Conservation (phyloP, 331 rosid genomes). For the Saraca asoca region DNA sequence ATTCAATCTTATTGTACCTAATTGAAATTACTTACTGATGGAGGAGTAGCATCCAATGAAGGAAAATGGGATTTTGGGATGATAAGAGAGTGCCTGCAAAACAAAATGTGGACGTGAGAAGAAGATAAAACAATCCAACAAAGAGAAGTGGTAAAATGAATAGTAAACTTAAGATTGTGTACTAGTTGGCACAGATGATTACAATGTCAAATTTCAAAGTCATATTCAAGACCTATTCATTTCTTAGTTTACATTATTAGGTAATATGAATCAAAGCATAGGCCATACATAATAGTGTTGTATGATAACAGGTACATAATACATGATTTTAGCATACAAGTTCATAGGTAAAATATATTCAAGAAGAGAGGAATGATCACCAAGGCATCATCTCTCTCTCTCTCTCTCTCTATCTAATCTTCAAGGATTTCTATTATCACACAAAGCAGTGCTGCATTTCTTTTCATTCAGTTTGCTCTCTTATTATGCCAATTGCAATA, state of each 20-base stretch:
- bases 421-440: neutral
- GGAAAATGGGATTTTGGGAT: constrained; percentile 87
- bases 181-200: constrained; percentile 23
- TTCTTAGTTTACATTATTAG: neutral
- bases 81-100: constrained; percentile 86
- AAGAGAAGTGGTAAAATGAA: constrained; percentile 17
- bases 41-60: constrained; percentile 86
- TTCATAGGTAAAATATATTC: neutral
- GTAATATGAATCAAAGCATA: neutral
- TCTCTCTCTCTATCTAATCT: neutral
- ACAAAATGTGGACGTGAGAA: constrained; percentile 35
- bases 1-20: constrained; percentile 31
- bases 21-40: constrained; percentile 65
- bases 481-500: neutral
- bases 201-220: constrained; percentile 5
- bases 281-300: neutral
- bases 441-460: neutral
- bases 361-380: neutral
- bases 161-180: constrained; percentile 8
- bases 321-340: neutral
- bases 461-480: neutral
- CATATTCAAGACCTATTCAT: neutral
- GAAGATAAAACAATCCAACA: constrained; percentile 12
- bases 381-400: neutral
- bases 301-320: neutral